Conservation (phyloP, 2,329 filamentous ascomycete species). For the Tolypocladium inflatum region DNA sequence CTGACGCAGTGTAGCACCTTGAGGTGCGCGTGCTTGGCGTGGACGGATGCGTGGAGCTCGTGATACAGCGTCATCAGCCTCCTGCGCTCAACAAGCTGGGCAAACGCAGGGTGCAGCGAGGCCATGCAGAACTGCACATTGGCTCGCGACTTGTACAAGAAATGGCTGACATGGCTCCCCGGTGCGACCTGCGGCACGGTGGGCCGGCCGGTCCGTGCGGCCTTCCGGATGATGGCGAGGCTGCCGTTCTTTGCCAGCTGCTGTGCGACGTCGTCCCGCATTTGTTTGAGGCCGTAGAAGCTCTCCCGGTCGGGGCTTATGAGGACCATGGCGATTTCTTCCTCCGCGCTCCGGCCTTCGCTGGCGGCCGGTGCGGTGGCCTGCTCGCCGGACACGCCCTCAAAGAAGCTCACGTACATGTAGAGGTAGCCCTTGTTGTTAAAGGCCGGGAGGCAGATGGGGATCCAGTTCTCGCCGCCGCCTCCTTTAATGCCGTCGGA, state of each 20-base stretch:
- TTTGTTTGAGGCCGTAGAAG: constrained; percentile 79
- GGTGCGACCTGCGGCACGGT: constrained; percentile 67
- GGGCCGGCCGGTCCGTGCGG: constrained; percentile 63
- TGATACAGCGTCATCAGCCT: constrained; percentile 79
- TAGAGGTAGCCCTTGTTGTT: constrained; percentile 95
- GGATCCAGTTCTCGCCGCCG: constrained; percentile 93
- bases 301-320: constrained; percentile 90
- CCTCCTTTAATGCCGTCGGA: constrained; percentile 85
- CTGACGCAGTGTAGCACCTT: constrained; percentile 77
- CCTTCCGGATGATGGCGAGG: constrained; percentile 63
- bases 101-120: constrained; percentile 62
- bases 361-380: constrained; percentile 35
- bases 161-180: constrained; percentile 75
- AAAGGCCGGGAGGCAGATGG: constrained; percentile 89
- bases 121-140: constrained; percentile 97
- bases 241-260: constrained; percentile 69
- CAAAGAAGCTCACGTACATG: constrained; percentile 97
- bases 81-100: constrained; percentile 46
- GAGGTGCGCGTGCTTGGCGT: constrained; percentile 72
- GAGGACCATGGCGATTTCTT: constrained; percentile 83
- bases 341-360: constrained; percentile 55
- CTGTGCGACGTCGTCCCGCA: constrained; percentile 52
- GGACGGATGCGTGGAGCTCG: constrained; percentile 73
- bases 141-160: constrained; percentile 86
- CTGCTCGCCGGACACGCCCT: constrained; percentile 37